phyloP scores from a whole-genome alignment of 2,329 filamentous ascomycete species.

The Ophiosphaerella narmari region DNA sequence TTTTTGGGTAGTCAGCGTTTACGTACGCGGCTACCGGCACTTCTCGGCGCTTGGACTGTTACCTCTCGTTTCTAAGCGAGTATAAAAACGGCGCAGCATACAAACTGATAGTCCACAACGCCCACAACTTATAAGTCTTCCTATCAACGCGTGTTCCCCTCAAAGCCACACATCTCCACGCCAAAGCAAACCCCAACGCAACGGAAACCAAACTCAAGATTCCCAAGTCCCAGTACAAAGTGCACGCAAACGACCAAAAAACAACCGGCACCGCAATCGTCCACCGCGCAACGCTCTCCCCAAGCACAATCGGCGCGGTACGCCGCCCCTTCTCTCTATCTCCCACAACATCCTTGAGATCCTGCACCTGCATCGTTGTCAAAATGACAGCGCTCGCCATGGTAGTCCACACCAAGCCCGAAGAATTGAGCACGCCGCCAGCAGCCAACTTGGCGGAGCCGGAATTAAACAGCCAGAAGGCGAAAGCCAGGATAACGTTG shows the following conservation, averaged over 20 bases:
- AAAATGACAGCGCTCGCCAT: conserved; percentile 17
- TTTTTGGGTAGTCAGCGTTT: no score
- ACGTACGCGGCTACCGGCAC: no score
- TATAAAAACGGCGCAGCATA: not conserved
- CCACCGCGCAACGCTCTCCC: not conserved
- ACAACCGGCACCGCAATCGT: not conserved
- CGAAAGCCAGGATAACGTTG: conserved; percentile 14
- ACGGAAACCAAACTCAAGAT: not conserved
- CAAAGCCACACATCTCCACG: not conserved
- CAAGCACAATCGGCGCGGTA: conserved; percentile 23
- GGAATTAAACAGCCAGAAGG: conserved; percentile 7
- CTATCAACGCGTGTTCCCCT: not conserved
- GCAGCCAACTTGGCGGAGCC: conserved; percentile 8
- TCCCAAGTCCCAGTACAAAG: not conserved
- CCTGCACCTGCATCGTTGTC: conserved; percentile 34
- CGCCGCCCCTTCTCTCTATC: conserved; percentile 20
- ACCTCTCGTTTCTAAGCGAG: not conserved
- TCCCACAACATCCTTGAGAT: conserved; percentile 32
- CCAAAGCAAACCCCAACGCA: not conserved
- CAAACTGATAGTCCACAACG: not conserved
- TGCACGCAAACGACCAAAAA: not conserved
- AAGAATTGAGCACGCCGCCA: not conserved
- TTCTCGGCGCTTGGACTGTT: no score
- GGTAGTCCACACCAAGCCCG: conserved; percentile 2
- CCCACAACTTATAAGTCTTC: not conserved